Evolutionary conservation across 208 protist species (phyloP).

Genomic region (Naegleria gruberi): DNA sequence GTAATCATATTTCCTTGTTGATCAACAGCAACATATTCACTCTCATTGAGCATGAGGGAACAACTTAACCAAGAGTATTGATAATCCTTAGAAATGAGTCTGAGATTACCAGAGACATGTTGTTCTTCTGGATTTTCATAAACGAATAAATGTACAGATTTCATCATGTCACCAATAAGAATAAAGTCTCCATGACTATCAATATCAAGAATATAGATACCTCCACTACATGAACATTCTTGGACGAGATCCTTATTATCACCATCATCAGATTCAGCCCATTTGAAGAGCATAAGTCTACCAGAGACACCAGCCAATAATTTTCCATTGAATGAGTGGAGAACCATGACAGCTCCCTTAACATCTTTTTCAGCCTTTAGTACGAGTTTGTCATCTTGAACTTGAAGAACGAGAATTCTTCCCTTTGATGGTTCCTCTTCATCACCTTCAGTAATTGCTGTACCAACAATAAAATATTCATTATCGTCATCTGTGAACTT

Average conservation of each 20-base stretch:
- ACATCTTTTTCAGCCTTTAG: conserved; percentile 28
- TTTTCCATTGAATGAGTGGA: not conserved
- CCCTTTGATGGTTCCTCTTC: conserved; percentile 27
- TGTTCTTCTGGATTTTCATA: not conserved
- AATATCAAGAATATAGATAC: not conserved
- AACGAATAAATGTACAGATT: not conserved
- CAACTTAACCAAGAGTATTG: not conserved
- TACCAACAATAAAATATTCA: conserved; percentile 28
- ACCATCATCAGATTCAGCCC: not conserved
- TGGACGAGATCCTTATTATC: not conserved
- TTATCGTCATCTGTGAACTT: conserved; percentile 11
- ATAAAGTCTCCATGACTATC: not conserved
- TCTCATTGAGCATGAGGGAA: not conserved
- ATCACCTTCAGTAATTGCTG: conserved; percentile 20
- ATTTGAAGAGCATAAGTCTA: not conserved
- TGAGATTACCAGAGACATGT: not conserved
- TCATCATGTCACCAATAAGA: not conserved
- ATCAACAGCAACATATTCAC: not conserved
- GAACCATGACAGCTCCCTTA: not conserved
- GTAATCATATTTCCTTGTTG: not conserved
- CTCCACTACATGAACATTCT: not conserved
- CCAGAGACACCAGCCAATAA: not conserved
- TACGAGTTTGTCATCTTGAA: conserved; percentile 6
- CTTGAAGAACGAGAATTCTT: conserved; percentile 26
- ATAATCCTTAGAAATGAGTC: not conserved